Conservation (phyloP, 2,329 filamentous ascomycete genomes). For the Aspergillus pseudoglaucus region DNA sequence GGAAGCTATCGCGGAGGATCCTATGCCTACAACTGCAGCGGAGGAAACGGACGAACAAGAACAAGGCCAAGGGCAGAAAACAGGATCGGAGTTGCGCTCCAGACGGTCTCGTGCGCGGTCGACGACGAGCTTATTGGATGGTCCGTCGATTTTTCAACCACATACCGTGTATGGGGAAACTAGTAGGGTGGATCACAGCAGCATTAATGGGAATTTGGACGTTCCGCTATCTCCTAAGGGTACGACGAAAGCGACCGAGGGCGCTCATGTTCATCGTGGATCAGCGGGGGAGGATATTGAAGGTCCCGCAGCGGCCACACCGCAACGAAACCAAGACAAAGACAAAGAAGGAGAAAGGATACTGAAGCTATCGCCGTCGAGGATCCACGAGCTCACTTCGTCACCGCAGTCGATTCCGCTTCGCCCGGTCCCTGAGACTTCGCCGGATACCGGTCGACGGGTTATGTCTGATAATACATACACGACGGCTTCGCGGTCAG, state of each 20-base stretch:
- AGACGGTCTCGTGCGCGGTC: neutral
- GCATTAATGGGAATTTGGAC: neutral
- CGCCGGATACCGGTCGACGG: constrained; percentile 14
- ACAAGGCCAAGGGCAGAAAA: neutral
- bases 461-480: constrained; percentile 16
- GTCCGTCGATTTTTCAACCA: neutral
- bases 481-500: constrained; percentile 5
- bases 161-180: neutral
- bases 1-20: neutral
- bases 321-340: constrained; percentile 18
- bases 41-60: neutral
- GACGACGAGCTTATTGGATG: neutral
- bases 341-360: constrained; percentile 28
- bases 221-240: neutral
- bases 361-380: constrained; percentile 48
- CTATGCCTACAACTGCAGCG: neutral
- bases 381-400: constrained; percentile 50
- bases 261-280: constrained; percentile 11
- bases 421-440: constrained; percentile 29
- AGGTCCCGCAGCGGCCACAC: constrained; percentile 4
- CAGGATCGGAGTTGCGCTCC: neutral
- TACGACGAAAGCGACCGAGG: neutral
- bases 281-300: constrained; percentile 26
- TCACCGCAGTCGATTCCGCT: constrained; percentile 51
- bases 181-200: neutral